These are phyloP conservation scores for Phialophora verrucosa DNA, from an alignment of 2,329 filamentous ascomycete species.

Conservation along the genomic window DNA sequence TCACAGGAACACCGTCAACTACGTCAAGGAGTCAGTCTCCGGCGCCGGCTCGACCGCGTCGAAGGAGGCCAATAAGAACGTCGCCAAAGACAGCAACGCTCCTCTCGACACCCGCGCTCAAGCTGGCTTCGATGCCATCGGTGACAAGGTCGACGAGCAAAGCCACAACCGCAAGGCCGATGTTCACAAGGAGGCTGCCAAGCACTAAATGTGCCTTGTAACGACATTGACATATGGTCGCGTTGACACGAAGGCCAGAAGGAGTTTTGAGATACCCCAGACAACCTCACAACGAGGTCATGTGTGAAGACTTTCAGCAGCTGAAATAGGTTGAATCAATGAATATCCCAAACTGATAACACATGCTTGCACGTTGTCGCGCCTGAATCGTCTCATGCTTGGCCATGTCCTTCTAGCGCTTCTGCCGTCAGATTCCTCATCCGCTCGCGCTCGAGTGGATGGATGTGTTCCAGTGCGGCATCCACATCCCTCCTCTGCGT, in stretches of 20 bases:
- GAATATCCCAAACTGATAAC: neutral
- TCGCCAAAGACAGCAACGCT: conserved; percentile 66
- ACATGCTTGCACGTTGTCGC: too few species aligned
- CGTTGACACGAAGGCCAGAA: neutral
- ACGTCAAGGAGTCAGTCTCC: conserved; percentile 69
- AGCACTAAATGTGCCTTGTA: conserved; percentile 34
- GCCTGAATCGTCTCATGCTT: neutral
- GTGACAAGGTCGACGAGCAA: conserved; percentile 60
- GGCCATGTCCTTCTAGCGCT: conserved; percentile 25
- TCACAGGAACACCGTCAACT: conserved; percentile 67
- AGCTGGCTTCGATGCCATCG: conserved; percentile 58
- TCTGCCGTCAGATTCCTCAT: conserved; percentile 32
- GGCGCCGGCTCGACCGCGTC: conserved; percentile 60
- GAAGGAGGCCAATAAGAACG: conserved; percentile 73
- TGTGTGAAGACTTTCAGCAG: neutral
- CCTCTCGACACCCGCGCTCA: conserved; percentile 59
- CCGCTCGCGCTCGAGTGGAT: conserved; percentile 55
- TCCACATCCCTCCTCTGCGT: conserved; percentile 65
- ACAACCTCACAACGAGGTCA: neutral
- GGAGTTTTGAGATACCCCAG: conserved; percentile 13
- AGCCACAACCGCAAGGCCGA: conserved; percentile 40
- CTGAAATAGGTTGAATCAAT: neutral
- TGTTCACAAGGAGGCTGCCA: conserved; percentile 40
- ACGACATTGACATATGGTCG: neutral
- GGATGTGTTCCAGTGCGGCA: conserved; percentile 53